Conservation (phyloP, 1,284 basidiomycete genomes). For the Chondrostereum purpureum region DNA sequence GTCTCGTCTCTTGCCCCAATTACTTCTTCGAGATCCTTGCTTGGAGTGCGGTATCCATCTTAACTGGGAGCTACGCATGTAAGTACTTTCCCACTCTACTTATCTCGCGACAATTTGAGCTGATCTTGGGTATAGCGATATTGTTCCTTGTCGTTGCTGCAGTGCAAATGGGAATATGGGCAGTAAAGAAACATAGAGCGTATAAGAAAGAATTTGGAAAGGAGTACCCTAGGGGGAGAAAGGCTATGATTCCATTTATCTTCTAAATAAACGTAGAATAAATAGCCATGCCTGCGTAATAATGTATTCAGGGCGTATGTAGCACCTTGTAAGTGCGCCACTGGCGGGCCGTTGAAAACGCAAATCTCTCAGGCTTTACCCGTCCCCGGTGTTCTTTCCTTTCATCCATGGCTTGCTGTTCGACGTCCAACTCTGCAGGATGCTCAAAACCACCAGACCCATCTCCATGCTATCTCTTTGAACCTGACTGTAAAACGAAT, state of each 20-base stretch:
- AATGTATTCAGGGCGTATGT: background rate
- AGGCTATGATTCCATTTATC: conserved; percentile 77
- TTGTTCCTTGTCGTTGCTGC: conserved; percentile 68
- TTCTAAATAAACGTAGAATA: no score
- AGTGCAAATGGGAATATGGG: conserved; percentile 84
- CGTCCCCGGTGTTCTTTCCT: no score
- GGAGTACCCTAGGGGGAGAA: conserved; percentile 72
- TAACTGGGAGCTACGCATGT: conserved; percentile 82
- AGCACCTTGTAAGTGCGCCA: background rate
- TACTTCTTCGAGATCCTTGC: conserved; percentile 89
- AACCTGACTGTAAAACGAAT: background rate
- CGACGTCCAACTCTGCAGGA: background rate
- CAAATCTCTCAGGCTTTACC: no score
- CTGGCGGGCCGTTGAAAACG: no score
- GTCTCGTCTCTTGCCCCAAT: conserved; percentile 84
- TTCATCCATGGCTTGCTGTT: background rate
- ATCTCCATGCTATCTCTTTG: background rate
- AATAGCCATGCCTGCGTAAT: background rate
- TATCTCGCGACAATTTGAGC: conserved; percentile 3
- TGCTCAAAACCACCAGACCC: background rate
- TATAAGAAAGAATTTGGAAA: conserved; percentile 95
- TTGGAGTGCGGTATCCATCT: conserved; percentile 69
- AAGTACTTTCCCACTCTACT: conserved; percentile 21
- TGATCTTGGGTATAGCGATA: conserved; percentile 50
- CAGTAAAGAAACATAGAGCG: conserved; percentile 82